Conservation (phyloP, 2,329 filamentous ascomycete species). For the Bipolaris bicolor region DNA sequence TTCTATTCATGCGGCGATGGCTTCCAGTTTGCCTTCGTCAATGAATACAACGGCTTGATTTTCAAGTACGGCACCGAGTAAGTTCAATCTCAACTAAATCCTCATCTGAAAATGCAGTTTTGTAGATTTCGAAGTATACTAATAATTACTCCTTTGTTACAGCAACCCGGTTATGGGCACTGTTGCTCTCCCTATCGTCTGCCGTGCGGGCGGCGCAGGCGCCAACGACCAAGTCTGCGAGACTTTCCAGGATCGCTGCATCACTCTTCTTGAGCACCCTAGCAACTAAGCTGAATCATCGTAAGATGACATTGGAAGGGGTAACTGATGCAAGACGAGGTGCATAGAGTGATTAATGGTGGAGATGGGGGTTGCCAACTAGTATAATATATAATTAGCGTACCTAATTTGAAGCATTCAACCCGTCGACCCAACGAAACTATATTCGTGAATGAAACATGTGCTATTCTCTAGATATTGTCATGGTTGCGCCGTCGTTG, state of each 20-base stretch:
- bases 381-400: neutral
- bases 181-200: slow-evolving; percentile 20
- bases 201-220: slow-evolving; percentile 22
- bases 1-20: slow-evolving; percentile 13
- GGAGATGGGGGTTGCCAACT: neutral
- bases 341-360: neutral
- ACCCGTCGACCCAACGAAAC: neutral
- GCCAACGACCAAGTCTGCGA: slow-evolving; percentile 72
- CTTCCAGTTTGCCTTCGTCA: slow-evolving; percentile 22
- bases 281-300: neutral
- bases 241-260: slow-evolving; percentile 67
- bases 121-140: neutral
- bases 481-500: neutral
- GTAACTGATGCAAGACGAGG: neutral
- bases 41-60: slow-evolving; percentile 20
- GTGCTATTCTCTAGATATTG: neutral
- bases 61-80: slow-evolving; percentile 23
- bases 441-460: neutral
- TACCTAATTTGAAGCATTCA: neutral
- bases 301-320: neutral
- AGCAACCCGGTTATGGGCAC: slow-evolving; percentile 23
- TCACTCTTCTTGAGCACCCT: slow-evolving; percentile 39
- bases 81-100: neutral
- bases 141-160: neutral
- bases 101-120: neutral